phyloP scores from a whole-genome alignment of 441 rosid genomes.

The Metrosideros polymorpha region DNA sequence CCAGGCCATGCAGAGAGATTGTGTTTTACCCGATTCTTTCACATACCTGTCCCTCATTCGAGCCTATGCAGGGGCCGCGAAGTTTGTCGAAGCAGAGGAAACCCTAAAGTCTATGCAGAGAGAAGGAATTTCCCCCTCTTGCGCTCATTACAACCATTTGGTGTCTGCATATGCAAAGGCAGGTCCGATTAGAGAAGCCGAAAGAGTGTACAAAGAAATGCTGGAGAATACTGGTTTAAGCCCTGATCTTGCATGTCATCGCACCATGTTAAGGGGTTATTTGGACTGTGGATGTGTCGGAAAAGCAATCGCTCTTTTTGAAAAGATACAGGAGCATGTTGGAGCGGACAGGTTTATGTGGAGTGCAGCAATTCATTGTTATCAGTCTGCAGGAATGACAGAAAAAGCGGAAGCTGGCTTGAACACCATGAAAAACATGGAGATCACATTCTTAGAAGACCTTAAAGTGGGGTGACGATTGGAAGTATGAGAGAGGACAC shows the following conservation, averaged over 20 bases:
- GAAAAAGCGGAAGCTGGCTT: conserved; percentile 22
- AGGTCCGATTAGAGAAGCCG: conserved; percentile 54
- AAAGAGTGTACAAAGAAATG: conserved; percentile 39
- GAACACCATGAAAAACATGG: conserved; percentile 19
- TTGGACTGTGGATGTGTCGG: conserved; percentile 38
- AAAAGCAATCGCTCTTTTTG: conserved; percentile 46
- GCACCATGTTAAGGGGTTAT: conserved; percentile 56
- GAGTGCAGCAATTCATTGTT: conserved; percentile 53
- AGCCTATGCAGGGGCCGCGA: conserved; percentile 39
- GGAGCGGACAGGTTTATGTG: conserved; percentile 40
- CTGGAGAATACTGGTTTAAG: conserved; percentile 18
- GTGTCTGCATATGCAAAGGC: conserved; percentile 43
- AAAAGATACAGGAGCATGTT: conserved; percentile 29
- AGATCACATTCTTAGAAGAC: conserved; percentile 20
- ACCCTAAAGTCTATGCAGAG: conserved; percentile 35
- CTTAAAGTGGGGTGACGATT: conserved; percentile 27
- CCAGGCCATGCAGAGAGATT: conserved; percentile 48
- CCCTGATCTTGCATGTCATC: conserved; percentile 45
- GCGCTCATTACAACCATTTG: conserved; percentile 46
- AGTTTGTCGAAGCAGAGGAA: conserved; percentile 54
- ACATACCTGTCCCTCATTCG: conserved; percentile 43
- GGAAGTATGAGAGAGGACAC: not conserved
- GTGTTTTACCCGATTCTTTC: conserved; percentile 37
- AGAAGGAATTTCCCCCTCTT: conserved; percentile 35
- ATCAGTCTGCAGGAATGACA: conserved; percentile 36